These are phyloP conservation scores for Hyaloscypha variabilis DNA, from an alignment of 495 filamentous ascomycete genomes.

Conservation along the genomic window DNA sequence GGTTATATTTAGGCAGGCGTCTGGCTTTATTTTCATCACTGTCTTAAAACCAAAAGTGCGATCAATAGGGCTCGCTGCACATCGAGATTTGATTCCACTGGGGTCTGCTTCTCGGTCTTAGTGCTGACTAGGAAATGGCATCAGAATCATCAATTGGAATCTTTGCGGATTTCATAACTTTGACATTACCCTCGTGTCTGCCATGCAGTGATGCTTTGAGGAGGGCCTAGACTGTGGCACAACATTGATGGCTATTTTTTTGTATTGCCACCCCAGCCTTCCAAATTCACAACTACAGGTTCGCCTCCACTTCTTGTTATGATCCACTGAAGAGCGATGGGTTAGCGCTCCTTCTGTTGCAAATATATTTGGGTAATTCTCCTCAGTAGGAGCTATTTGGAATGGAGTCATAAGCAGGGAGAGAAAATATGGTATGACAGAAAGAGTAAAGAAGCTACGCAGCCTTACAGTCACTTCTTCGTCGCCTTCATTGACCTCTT, in stretches of 20 bases:
- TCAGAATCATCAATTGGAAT: not conserved
- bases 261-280: constrained; percentile 50
- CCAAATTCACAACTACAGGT: constrained; percentile 57
- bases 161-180: not conserved
- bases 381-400: not conserved
- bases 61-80: constrained; percentile 3
- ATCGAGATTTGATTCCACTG: not conserved
- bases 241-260: not conserved
- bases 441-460: not conserved
- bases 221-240: not conserved
- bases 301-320: constrained; percentile 58
- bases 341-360: too few relatives aligned
- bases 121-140: constrained; percentile 1
- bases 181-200: not conserved
- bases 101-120: not conserved
- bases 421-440: too few relatives aligned
- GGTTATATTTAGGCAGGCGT: constrained; percentile 4
- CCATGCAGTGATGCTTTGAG: not conserved
- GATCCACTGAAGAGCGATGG: constrained; percentile 50
- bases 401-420: too few relatives aligned
- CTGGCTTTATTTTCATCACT: constrained; percentile 2
- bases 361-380: too few relatives aligned
- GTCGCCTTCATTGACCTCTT: constrained; percentile 65
- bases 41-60: constrained; percentile 19
- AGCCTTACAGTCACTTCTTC: constrained; percentile 38